Percentiles rank a stretch among this genome's conserved stretches.
These are phyloP conservation scores for Phyllosticta capitalensis DNA, from an alignment of 2,329 filamentous ascomycete genomes.

Conservation along the genomic window DNA sequence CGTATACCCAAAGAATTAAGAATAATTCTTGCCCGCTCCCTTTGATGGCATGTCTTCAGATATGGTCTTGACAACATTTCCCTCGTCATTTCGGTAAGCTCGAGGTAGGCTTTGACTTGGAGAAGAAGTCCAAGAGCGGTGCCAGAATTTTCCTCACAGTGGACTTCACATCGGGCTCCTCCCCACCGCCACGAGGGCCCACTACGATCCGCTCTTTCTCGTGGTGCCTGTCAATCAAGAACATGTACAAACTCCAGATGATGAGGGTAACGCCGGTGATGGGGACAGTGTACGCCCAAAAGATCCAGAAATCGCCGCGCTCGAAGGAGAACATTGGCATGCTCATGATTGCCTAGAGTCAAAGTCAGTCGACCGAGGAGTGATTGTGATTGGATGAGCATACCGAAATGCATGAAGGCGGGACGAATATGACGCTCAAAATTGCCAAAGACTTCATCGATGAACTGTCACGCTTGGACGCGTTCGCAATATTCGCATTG, in stretches of 20 bases:
- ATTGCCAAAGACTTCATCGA: constrained; percentile 32
- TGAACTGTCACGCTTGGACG: constrained; percentile 22
- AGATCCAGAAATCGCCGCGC: neutral
- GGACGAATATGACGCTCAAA: constrained; percentile 33
- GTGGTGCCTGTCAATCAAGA: neutral
- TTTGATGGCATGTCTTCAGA: too few relatives aligned
- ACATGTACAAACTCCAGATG: neutral
- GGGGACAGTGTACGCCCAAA: neutral
- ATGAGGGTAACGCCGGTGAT: neutral
- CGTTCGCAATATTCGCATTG: constrained; percentile 11
- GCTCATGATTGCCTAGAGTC: neutral
- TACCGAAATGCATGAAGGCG: constrained; percentile 32
- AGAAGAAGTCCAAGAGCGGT: too few relatives aligned
- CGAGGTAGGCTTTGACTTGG: too few relatives aligned
- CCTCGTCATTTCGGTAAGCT: too few relatives aligned
- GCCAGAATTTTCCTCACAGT: too few relatives aligned
- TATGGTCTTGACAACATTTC: too few relatives aligned
- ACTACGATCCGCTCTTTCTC: too few relatives aligned
- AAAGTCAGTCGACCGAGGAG: neutral
- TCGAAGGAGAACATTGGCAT: neutral
- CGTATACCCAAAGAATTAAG: too few relatives aligned
- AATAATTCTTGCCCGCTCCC: too few relatives aligned
- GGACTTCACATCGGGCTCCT: too few relatives aligned
- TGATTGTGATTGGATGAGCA: neutral
- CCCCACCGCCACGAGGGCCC: too few relatives aligned